A percentile compares a stretch with the other conserved stretches of the same genome.
phyloP scores from a whole-genome alignment of 1,284 basidiomycete genomes.

The Microbotryum scabiosae region DNA sequence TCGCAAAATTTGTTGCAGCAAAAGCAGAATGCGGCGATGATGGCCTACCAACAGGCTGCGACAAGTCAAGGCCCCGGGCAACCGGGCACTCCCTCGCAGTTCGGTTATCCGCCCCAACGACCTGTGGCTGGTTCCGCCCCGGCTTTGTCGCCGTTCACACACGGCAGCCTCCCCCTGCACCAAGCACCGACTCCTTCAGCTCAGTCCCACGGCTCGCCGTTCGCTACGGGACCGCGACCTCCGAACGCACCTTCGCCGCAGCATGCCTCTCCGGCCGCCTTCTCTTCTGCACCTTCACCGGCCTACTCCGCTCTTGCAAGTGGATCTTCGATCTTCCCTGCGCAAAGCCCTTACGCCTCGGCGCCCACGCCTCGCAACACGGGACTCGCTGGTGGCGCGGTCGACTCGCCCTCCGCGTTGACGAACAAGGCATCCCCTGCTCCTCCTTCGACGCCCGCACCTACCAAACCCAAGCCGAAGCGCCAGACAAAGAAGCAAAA shows the following conservation, averaged over 20 bases:
- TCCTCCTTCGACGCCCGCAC: neutral
- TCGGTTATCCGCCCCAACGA: neutral
- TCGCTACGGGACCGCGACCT: neutral
- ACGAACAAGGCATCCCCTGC: neutral
- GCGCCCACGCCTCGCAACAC: constrained; percentile 5
- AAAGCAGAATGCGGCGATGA: neutral
- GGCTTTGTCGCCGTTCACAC: neutral
- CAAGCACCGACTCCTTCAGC: neutral
- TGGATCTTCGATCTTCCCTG: neutral
- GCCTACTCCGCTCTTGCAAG: constrained; percentile 1
- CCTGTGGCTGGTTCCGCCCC: neutral
- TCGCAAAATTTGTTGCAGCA: neutral
- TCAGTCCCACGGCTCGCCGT: neutral
- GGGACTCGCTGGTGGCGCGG: neutral
- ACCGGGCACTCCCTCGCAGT: neutral
- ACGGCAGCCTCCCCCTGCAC: neutral
- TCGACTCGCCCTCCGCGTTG: constrained; percentile 2
- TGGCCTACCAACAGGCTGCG: neutral
- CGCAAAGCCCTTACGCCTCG: neutral
- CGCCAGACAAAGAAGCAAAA: constrained; percentile 3
- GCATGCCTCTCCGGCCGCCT: constrained; percentile 6
- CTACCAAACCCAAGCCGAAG: neutral
- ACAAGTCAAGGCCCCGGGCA: too few relatives aligned
- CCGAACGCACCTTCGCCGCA: neutral
- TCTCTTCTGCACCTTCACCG: constrained; percentile 9